phyloP scores from a whole-genome alignment of 75 land plant species.

The Pinus albicaulis region DNA sequence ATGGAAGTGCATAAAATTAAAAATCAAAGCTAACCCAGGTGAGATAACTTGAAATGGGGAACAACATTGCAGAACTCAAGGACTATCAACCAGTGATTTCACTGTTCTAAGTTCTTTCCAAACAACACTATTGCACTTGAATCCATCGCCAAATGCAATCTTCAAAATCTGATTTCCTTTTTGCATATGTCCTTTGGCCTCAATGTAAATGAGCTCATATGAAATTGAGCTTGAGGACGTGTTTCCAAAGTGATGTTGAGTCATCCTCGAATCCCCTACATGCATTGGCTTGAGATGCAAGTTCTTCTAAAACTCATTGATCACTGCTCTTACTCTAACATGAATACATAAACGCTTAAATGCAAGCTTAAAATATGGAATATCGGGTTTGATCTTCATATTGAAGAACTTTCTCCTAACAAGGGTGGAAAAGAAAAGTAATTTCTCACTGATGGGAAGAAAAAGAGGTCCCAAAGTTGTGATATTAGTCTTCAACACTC shows the following conservation, averaged over 20 bases:
- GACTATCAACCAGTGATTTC: slow-evolving; percentile 23
- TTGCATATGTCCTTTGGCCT: slow-evolving; percentile 51
- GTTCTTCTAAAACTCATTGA: slow-evolving; percentile 66
- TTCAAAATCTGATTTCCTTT: slow-evolving; percentile 55
- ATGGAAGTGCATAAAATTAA: not conserved
- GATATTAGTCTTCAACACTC: no score
- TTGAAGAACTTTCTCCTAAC: slow-evolving; percentile 49
- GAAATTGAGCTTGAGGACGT: slow-evolving; percentile 57
- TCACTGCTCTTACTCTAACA: slow-evolving; percentile 59
- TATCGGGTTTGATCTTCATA: slow-evolving; percentile 51
- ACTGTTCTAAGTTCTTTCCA: slow-evolving; percentile 49
- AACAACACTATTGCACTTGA: slow-evolving; percentile 71
- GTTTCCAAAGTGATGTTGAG: slow-evolving; percentile 57
- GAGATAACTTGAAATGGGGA: not conserved
- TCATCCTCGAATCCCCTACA: slow-evolving; percentile 57
- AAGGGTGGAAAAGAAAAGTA: slow-evolving; percentile 52
- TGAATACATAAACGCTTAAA: slow-evolving; percentile 69
- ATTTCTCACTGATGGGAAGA: slow-evolving; percentile 57
- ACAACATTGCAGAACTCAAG: slow-evolving; percentile 8
- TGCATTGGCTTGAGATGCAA: slow-evolving; percentile 45
- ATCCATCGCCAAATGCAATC: slow-evolving; percentile 60
- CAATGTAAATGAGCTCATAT: slow-evolving; percentile 56
- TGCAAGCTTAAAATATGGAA: slow-evolving; percentile 65
- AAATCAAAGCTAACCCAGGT: not conserved
- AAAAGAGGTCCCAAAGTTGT: slow-evolving; percentile 36